These are phyloP conservation scores for Chamaecyparis obtusa DNA, from an alignment of 75 land plant genomes.

Conservation along the genomic window DNA sequence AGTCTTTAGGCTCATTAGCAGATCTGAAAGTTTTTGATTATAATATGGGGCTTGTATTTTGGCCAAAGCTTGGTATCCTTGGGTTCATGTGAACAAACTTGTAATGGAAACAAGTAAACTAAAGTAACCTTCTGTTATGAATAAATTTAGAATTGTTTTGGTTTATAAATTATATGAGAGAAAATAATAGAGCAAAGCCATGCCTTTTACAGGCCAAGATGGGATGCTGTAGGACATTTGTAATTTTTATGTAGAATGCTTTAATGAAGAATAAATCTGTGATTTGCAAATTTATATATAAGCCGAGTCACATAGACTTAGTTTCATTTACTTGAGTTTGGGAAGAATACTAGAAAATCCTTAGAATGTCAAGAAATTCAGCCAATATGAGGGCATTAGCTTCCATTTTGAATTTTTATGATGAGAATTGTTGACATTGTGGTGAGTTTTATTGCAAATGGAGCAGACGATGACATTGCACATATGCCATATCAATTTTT, in stretches of 20 bases:
- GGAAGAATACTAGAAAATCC: neutral
- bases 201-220: neutral
- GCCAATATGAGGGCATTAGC: neutral
- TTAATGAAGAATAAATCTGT: neutral
- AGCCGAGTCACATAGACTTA: neutral
- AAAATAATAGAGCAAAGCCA: neutral
- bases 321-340: neutral
- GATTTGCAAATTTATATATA: neutral
- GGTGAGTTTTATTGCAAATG: neutral
- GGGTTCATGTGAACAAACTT: too few species aligned
- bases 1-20: neutral
- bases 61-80: neutral
- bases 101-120: too few species aligned
- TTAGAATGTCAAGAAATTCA: neutral
- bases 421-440: neutral
- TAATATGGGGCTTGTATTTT: neutral
- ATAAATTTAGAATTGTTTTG: neutral
- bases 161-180: neutral
- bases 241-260: neutral
- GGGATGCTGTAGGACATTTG: neutral
- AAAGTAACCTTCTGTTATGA: neutral
- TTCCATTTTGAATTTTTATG: neutral
- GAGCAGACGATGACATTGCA: neutral
- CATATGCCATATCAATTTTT: neutral
- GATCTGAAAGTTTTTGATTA: neutral